A percentile compares a stretch with the other conserved stretches of the same genome.
These are phyloP conservation scores for Ophiosphaerella herpotricha DNA, from an alignment of 2,329 filamentous ascomycete genomes.

Conservation along the genomic window DNA sequence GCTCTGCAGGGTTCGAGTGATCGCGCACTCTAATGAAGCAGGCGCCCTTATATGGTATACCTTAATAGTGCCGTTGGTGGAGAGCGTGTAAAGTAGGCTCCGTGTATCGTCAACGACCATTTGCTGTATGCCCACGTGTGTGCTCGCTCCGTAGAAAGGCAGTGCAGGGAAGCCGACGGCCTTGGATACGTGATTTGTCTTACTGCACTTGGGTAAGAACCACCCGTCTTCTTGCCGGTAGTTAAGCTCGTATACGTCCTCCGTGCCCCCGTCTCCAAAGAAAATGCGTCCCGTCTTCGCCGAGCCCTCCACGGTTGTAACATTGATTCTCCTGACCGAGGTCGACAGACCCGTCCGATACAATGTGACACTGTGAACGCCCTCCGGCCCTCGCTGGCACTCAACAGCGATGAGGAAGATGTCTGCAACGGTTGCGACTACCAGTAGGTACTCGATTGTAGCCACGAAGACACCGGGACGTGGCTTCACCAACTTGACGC, in stretches of 20 bases:
- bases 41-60: constrained; percentile 82
- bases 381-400: constrained; percentile 64
- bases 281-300: constrained; percentile 85
- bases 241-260: constrained; percentile 89
- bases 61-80: constrained; percentile 83
- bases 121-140: constrained; percentile 69
- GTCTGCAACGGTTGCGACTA: constrained; percentile 83
- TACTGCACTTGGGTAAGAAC: constrained; percentile 88
- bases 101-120: constrained; percentile 89
- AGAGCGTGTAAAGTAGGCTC: constrained; percentile 88
- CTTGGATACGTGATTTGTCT: constrained; percentile 83
- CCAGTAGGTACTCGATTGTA: constrained; percentile 83
- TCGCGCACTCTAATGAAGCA: constrained; percentile 57
- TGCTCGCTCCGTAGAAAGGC: constrained; percentile 29
- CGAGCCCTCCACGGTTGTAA: constrained; percentile 79
- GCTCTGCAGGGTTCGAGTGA: constrained; percentile 58
- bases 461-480: constrained; percentile 85
- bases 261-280: constrained; percentile 79
- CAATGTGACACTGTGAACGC: constrained; percentile 73
- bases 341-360: constrained; percentile 89
- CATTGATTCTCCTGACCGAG: constrained; percentile 74
- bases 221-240: constrained; percentile 98
- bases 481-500: constrained; percentile 85
- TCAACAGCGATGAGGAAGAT: constrained; percentile 87
- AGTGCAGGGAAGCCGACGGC: constrained; percentile 64